Percentiles rank a stretch among this genome's conserved stretches.
Conservation (phyloP, 2,329 filamentous ascomycete species). For the Microdochium bolleyi region DNA sequence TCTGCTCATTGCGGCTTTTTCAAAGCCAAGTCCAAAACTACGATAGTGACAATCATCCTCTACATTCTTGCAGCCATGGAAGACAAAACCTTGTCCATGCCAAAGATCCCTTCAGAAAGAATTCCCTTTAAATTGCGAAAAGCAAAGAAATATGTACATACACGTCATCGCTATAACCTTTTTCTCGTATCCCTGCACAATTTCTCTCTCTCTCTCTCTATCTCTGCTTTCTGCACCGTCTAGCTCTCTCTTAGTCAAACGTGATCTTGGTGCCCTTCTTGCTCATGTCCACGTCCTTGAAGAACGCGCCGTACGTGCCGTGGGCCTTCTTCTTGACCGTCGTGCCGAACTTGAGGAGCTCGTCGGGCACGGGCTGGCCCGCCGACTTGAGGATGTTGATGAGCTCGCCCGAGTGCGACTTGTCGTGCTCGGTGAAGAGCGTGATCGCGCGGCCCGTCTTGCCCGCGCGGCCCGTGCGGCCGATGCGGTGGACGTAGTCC, state of each 20-base stretch:
- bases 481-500: conserved; percentile 96
- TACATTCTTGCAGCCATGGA: no score
- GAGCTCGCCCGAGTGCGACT: conserved; percentile 80
- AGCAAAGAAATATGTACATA: no score
- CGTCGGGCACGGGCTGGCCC: conserved; percentile 82
- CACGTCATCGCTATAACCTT: no score
- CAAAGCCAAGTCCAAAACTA: no score
- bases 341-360: conserved; percentile 88
- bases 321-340: conserved; percentile 99
- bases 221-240: neutral
- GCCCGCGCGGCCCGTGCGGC: conserved; percentile 87
- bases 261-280: conserved; percentile 87
- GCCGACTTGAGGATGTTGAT: conserved; percentile 95
- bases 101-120: no score
- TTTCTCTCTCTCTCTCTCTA: no score
- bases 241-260: conserved; percentile 60
- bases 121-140: no score
- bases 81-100: no score
- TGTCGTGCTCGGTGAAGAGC: conserved; percentile 91
- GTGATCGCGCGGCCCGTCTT: conserved; percentile 86
- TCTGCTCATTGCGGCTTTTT: no score
- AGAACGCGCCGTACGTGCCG: conserved; percentile 90
- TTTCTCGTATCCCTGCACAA: no score
- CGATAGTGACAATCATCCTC: no score
- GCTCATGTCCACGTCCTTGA: conserved; percentile 78